phyloP scores from a whole-genome alignment of 148 eudicot genomes.

The Arctostaphylos glauca region DNA sequence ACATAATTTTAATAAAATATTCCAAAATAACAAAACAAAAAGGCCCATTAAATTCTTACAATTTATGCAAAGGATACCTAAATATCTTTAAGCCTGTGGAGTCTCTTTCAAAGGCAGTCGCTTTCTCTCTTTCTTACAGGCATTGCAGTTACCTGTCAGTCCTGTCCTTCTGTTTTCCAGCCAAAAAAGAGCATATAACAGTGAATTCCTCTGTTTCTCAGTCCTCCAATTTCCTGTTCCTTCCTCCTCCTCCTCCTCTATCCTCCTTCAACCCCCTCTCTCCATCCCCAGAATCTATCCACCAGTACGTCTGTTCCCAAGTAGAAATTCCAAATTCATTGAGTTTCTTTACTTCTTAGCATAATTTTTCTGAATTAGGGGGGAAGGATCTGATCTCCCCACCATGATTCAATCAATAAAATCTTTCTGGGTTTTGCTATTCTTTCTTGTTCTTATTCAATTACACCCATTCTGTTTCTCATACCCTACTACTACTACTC shows the following conservation, averaged over 20 bases:
- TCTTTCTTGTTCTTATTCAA: neutral
- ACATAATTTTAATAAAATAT: too few relatives aligned
- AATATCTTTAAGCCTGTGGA: neutral
- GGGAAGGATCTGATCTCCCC: neutral
- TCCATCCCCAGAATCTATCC: neutral
- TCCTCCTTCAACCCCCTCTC: neutral
- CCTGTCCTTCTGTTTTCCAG: neutral
- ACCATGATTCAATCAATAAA: constrained; percentile 10
- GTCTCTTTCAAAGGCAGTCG: neutral
- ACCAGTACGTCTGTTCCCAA: too few relatives aligned
- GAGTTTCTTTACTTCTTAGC: neutral
- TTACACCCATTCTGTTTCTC: constrained; percentile 18
- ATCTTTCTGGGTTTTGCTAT: constrained; percentile 3
- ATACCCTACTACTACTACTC: constrained; percentile 25
- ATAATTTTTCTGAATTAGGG: neutral
- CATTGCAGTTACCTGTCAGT: neutral
- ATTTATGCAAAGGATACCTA: neutral
- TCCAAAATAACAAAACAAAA: too few relatives aligned
- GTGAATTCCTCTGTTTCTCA: neutral
- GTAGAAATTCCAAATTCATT: neutral
- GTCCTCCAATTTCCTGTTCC: neutral
- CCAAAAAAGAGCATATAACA: neutral
- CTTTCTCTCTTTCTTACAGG: neutral
- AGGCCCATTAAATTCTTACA: too few relatives aligned
- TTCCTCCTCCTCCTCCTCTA: neutral